Conservation (phyloP, 768 basidiomycete genomes). For the Trametes punicea region DNA sequence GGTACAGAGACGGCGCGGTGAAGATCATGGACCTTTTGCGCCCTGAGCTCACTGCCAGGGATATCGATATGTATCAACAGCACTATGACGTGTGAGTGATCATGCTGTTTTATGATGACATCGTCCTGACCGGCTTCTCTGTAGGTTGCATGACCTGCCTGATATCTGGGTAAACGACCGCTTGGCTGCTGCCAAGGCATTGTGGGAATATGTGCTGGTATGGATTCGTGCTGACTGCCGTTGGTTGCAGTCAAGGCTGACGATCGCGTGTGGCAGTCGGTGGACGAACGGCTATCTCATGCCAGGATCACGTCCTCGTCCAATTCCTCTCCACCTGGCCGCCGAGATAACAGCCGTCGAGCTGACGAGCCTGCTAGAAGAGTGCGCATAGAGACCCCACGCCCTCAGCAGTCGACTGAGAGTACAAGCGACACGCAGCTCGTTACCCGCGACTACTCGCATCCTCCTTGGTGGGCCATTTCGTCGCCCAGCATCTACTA, state of each 20-base stretch:
- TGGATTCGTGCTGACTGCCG: neutral
- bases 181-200: neutral
- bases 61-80: neutral
- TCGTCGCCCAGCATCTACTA: too few species aligned
- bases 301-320: neutral
- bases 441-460: too few species aligned
- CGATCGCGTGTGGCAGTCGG: neutral
- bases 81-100: neutral
- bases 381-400: too few species aligned
- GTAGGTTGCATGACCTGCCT: neutral
- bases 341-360: constrained; percentile 2
- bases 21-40: constrained; percentile 7
- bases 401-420: too few species aligned
- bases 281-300: neutral
- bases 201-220: constrained; percentile 7
- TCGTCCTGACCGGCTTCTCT: neutral
- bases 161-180: neutral
- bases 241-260: neutral
- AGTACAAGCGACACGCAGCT: too few species aligned
- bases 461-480: too few species aligned
- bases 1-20: constrained; percentile 9
- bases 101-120: too few species aligned
- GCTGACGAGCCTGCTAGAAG: too few species aligned
- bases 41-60: neutral
- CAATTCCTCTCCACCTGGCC: neutral